Evolutionary conservation across 768 basidiomycete species (phyloP), one percentile per base, ranked within the genome.

Genomic region (Pisolithus marmoratus): DNA sequence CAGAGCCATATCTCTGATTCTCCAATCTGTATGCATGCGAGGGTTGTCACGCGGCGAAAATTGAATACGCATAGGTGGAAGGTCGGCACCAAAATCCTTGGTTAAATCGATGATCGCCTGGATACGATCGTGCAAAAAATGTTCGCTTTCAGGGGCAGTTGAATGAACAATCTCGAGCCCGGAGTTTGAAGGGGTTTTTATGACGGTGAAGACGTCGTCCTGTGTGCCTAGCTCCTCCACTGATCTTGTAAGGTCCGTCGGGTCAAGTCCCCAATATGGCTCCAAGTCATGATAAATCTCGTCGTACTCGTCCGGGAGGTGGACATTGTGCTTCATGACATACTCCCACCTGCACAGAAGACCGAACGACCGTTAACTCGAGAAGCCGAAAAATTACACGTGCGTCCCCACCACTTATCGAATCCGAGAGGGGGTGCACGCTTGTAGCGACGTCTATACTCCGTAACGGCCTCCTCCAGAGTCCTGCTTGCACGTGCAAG

Each of bases 271-370:
- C 64, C 65, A 71, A 56, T 64, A 73, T 0, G 69, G 68, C 20
- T 67, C 64, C 5, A 75, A 51, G 47, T 74, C 66, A 8, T 60
- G 56, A 49, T 65, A 57, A 43, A 77, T 76, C 54, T 74, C 73
- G 58, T 77, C 74, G 42, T 78, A 77, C 49, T 77, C 75, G 52
- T 77, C 77, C 17, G 69, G 71, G 1, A 77, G 63, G 34, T 67
- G 71, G 3, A 77, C 67, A 29, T 67, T 55, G 54, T 78, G 56
- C 45, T 56, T 54, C 17, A 65, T 60, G 7, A 71, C 70, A 50
- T 73, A 78, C 22, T 64, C 55, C 75, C 74, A 77, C 74, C 74
- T 68, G 19, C 14, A 23, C n/a, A 11, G 5, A 43, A 19, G 14
- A 37, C 15, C 6, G 27, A 1, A 24, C 11, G 17, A 2, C 17